Evolutionary conservation across 208 protist genomes (phyloP), one percentile per base, ranked within the genome.

Genomic region (Leishmania amazonensis): DNA sequence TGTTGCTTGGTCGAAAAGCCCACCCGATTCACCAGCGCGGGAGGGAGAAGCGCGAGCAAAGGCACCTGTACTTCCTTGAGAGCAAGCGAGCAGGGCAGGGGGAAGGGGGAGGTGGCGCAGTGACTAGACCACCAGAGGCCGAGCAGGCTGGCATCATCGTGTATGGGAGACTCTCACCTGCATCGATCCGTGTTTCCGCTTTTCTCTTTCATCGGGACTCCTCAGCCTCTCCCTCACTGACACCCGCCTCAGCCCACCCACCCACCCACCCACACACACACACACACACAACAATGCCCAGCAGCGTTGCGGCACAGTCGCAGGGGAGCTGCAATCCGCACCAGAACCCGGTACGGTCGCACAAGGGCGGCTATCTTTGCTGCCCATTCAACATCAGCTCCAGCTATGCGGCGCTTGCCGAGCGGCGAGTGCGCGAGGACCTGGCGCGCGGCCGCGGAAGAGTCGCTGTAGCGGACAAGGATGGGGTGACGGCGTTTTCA

Each of bases 311-410:
- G n/a, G 83, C 80, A 47, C 81, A 82, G 75, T 71, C 85, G 67
- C 78, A 76, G 58, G 74, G 67, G 45, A 74, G 67, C 62, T 73
- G 62, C 49, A 81, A 82, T 62, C 40, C 62, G 0, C 81, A 84
- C 24, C 85, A 87, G 57, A 80, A 84, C 54, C 92, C 92, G 3
- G 83, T 95, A n/a, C 78, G 82, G 72, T 91, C 93, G n/a, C 67
- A 70, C 76, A 90, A 83, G 40, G 93, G 93, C 45, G 88, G 91
- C 21, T 96, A 96, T 76, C 81, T 96, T 64, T 88, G 93, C 0
- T 94, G 85, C 49, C 93, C 93, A 5, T 96, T 96, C 71, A 86
- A 81, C 54, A 88, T 96, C 71, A 86, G 78, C 57, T 54, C 86
- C 8, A 70, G 45, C 15, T 95, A 94, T 70, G 81, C 88, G 6